Conservation (phyloP, 768 basidiomycete species). For the Polyporus arcularius region DNA sequence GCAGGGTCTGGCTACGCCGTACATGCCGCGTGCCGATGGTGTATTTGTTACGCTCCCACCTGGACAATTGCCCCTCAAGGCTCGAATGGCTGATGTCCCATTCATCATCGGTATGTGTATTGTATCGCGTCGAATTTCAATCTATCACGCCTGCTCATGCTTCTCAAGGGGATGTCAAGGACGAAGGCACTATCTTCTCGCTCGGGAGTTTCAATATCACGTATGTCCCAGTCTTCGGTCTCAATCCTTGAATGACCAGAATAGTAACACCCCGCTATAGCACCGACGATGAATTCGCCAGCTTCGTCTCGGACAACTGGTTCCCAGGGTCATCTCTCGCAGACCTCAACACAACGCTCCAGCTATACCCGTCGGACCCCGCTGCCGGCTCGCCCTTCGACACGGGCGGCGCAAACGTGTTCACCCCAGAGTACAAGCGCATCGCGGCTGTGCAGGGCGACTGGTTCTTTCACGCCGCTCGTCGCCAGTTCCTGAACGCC, state of each 20-base stretch:
- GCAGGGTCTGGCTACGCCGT: too few species aligned
- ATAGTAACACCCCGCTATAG: conserved; percentile 9
- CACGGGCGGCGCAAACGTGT: conserved; percentile 45
- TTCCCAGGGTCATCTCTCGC: conserved; percentile 21
- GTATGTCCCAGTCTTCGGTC: conserved; percentile 17
- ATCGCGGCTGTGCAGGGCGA: conserved; percentile 32
- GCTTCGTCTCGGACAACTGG: conserved; percentile 22
- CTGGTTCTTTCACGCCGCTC: conserved; percentile 26
- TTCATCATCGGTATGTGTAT: not conserved
- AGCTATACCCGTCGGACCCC: conserved; percentile 32
- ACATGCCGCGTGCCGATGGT: too few species aligned
- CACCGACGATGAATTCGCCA: conserved; percentile 22
- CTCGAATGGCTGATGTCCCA: too few species aligned
- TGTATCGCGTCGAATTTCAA: conserved; percentile 5
- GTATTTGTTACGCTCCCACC: too few species aligned
- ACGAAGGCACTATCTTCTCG: conserved; percentile 54
- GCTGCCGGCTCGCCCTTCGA: conserved; percentile 54
- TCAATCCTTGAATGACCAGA: not conserved
- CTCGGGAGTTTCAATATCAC: conserved; percentile 29
- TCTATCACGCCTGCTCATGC: not conserved
- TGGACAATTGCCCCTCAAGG: conserved; percentile 35
- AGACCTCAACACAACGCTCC: conserved; percentile 18
- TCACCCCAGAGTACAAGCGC: conserved; percentile 42
- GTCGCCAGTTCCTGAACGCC: conserved; percentile 24
- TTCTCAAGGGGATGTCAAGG: conserved; percentile 36